phyloP scores from a whole-genome alignment of 768 basidiomycete genomes.

The Panaeolus papilionaceus region DNA sequence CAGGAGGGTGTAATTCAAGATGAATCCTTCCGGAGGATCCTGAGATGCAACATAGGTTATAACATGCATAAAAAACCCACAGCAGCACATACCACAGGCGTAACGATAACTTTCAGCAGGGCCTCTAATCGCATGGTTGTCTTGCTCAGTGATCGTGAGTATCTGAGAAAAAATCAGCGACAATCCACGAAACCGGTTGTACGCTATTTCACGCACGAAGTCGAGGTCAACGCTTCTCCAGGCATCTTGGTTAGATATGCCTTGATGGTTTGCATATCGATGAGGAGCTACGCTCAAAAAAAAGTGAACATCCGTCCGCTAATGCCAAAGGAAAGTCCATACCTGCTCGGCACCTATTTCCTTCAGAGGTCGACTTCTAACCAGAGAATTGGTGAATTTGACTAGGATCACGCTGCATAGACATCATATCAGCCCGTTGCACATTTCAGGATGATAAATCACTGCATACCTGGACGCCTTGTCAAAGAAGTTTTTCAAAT shows the following conservation, averaged over 20 bases:
- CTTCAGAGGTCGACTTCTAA: conserved; percentile 88
- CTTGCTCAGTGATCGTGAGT: conserved; percentile 82
- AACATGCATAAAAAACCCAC: not conserved
- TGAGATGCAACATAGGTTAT: conserved; percentile 34
- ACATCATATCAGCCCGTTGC: conserved; percentile 7
- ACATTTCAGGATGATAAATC: not conserved
- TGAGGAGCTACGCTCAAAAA: conserved; percentile 55
- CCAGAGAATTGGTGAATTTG: conserved; percentile 89
- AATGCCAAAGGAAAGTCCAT: not conserved
- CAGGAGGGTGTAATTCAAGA: conserved; percentile 93
- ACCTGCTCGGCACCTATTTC: conserved; percentile 98
- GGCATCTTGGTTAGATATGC: conserved; percentile 84
- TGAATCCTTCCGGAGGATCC: conserved; percentile 94
- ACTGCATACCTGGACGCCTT: conserved; percentile 82
- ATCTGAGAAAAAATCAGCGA: conserved; percentile 52
- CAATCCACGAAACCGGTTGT: not conserved
- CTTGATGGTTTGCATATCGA: conserved; percentile 90
- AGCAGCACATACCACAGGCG: conserved; percentile 73
- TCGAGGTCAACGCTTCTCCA: conserved; percentile 64
- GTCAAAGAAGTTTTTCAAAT: conserved; percentile 90
- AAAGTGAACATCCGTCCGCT: not conserved
- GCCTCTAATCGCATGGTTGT: conserved; percentile 86
- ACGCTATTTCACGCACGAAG: conserved; percentile 48
- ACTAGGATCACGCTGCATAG: conserved; percentile 74
- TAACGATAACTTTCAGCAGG: conserved; percentile 93